Base-by-base conservation (phyloP, 371 early-diverging fungal genomes). In the Coemansia sp. region DNA sequence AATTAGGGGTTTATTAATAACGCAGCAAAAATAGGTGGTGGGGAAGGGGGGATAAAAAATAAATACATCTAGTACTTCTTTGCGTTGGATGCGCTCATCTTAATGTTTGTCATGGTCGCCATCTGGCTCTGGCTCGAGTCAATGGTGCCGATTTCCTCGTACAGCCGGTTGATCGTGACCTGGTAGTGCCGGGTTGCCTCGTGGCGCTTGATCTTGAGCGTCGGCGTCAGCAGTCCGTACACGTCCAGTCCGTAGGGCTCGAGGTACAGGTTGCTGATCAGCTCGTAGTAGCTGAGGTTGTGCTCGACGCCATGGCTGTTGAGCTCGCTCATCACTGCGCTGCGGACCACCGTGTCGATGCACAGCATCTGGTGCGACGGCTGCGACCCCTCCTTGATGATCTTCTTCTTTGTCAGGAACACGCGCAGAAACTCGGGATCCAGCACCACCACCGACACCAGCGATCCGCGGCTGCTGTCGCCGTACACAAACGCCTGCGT, bases 181-280 rank as follows among this genome's bases (percentile, higher is more conserved):
- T 69, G 74, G 62, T 73, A 73, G 51, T 73, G 74, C 50, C 74
- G 74, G 39, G 58, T 68, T 2, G 89, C 92, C 39, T 82, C 85
- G 64, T 90, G 82, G 66, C 94, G 83, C 82, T 93, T 94, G 68
- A 90, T 78, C 82, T 94, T 95, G 80, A 95, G 86, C 6, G 88
- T 89, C 5, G 90, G 88, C 0, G 90, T 90, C 56, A 92, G 57
- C 48, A 93, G 63, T 16, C 81, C 85, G 57, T 91, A 89, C 43
- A 90, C 88, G 34, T 86, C 83, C 39, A 73, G 47, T 0, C 62
- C 69, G 16, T 73, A 65, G 0, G 74, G 74, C 13, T 78, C 80
- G 26, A 93, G 59, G 61, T 81, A 65, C 49, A 93, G 74, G 32
- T 81, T 81, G 59, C 84, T 82, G 20, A 87, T 65, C 56, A 83